phyloP scores from a whole-genome alignment of 768 basidiomycete genomes.

The Phanerochaete carnosa region DNA sequence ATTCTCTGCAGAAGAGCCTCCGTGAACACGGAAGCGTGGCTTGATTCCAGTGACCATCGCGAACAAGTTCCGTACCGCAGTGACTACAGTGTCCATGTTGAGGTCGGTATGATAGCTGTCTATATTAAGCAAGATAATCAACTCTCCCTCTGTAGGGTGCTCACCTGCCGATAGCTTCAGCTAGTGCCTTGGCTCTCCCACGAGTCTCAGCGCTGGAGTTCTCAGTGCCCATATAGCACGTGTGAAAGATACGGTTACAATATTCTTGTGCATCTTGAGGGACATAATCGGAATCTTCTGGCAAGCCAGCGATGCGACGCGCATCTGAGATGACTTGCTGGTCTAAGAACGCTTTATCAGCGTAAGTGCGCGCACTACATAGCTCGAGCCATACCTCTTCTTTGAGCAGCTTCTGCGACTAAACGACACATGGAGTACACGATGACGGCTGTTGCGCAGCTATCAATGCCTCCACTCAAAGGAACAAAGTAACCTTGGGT shows the following conservation, averaged over 20 bases:
- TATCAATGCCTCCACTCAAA: slow-evolving; percentile 94
- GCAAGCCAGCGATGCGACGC: slow-evolving; percentile 82
- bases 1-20: slow-evolving; percentile 86
- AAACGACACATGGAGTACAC: slow-evolving; percentile 96
- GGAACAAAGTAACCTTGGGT: slow-evolving; percentile 96
- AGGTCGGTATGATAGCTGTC: slow-evolving; percentile 88
- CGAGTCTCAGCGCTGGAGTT: slow-evolving; percentile 90
- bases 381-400: slow-evolving; percentile 52
- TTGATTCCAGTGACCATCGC: slow-evolving; percentile 70
- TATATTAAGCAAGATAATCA: background rate
- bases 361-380: background rate
- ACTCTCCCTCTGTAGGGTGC: slow-evolving; percentile 10
- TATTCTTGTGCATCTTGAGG: slow-evolving; percentile 90
- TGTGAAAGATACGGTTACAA: slow-evolving; percentile 85
- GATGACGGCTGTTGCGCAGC: slow-evolving; percentile 94
- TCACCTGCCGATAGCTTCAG: slow-evolving; percentile 87
- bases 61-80: slow-evolving; percentile 82
- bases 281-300: slow-evolving; percentile 74
- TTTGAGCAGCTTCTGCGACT: slow-evolving; percentile 73
- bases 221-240: slow-evolving; percentile 99
- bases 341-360: slow-evolving; percentile 37
- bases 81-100: slow-evolving; percentile 93
- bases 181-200: slow-evolving; percentile 79
- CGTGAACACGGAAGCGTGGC: slow-evolving; percentile 81
- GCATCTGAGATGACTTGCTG: slow-evolving; percentile 89